Conservation (phyloP, 2,329 filamentous ascomycete genomes). For the Fusarium pseudoanthophilum region DNA sequence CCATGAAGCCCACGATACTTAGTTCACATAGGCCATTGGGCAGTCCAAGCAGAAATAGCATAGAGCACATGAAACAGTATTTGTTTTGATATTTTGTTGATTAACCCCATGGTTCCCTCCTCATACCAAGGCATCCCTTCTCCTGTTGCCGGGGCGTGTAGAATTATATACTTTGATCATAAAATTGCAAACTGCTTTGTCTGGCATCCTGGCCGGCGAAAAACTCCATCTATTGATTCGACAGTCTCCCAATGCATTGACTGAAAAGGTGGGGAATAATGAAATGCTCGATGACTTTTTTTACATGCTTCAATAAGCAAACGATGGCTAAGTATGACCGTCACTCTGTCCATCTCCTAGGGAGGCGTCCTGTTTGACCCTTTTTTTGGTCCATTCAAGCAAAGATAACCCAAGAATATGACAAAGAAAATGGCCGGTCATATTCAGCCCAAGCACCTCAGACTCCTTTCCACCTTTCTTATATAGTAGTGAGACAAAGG, state of each 20-base stretch:
- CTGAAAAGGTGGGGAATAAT: conserved; percentile 18
- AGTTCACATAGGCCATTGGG: not conserved
- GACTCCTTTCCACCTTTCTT: conserved; percentile 43
- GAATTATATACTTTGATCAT: conserved; percentile 42
- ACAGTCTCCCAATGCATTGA: conserved; percentile 24
- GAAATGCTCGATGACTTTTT: conserved; percentile 42
- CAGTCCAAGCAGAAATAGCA: not conserved
- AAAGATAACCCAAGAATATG: conserved; percentile 30
- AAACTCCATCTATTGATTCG: conserved; percentile 30
- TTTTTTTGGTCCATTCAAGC: conserved; percentile 32
- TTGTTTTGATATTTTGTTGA: conserved; percentile 31
- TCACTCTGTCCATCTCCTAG: conserved; percentile 9
- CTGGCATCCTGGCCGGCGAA: conserved; percentile 38
- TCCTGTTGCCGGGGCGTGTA: conserved; percentile 17
- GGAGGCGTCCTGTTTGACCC: conserved; percentile 34
- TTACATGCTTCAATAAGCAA: conserved; percentile 38
- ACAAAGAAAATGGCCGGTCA: conserved; percentile 37
- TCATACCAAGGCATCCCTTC: conserved; percentile 12
- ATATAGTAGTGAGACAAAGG: conserved; percentile 47
- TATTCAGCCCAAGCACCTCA: conserved; percentile 40
- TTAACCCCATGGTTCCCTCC: conserved; percentile 20
- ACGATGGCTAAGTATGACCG: conserved; percentile 16
- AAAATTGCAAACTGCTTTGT: conserved; percentile 38
- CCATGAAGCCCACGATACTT: not conserved
- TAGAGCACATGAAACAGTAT: conserved; percentile 9